A percentile compares a stretch with the other conserved stretches of the same genome.
Conservation (phyloP, 2,329 filamentous ascomycete species). For the Neocucurbitaria cava region DNA sequence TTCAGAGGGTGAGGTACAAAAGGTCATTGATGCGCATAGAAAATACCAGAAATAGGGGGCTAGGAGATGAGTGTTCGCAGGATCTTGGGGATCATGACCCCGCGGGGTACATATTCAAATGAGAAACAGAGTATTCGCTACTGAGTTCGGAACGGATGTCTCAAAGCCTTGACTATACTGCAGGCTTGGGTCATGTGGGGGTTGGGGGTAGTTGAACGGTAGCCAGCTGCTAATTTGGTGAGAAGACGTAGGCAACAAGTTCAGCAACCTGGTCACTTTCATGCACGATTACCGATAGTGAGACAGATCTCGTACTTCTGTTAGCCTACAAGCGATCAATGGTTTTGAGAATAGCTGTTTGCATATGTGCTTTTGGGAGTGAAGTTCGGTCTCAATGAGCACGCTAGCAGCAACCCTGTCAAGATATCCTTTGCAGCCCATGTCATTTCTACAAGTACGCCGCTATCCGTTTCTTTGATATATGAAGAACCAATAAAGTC, state of each 20-base stretch:
- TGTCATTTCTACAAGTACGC: neutral
- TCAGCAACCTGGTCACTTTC: neutral
- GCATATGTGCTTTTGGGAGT: neutral
- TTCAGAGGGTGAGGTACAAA: conserved; percentile 93
- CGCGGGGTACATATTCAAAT: neutral
- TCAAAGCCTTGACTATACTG: neutral
- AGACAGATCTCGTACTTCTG: neutral
- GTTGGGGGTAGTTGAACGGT: neutral
- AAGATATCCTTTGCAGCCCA: neutral
- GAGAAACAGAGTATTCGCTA: neutral
- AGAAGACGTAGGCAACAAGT: neutral
- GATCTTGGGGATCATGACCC: neutral
- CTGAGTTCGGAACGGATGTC: neutral
- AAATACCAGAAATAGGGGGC: conserved; percentile 50
- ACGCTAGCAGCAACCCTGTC: neutral
- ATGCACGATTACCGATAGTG: conserved; percentile 2
- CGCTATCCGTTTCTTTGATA: neutral
- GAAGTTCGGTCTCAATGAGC: neutral
- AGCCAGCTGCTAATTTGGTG: neutral
- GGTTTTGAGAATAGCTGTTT: neutral
- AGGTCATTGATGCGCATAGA: conserved; percentile 85
- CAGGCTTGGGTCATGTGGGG: neutral
- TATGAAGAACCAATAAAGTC: neutral
- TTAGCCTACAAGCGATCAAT: conserved; percentile 1
- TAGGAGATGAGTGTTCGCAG: neutral